Conservation (phyloP, 2,329 filamentous ascomycete species). For the Aspergillus pseudonomiae region DNA sequence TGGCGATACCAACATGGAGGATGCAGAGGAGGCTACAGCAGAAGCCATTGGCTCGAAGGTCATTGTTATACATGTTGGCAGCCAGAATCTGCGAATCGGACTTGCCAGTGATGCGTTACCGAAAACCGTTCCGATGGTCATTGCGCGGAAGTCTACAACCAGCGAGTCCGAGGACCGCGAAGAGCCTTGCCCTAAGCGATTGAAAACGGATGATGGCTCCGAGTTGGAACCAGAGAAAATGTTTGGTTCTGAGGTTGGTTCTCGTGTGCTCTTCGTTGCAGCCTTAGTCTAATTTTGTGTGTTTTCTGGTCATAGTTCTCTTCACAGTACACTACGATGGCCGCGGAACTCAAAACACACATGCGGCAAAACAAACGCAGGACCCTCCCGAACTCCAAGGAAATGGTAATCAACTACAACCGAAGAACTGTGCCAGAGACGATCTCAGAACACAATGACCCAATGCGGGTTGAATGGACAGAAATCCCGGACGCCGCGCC, state of each 20-base stretch:
- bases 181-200: slow-evolving; percentile 72
- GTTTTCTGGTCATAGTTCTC: slow-evolving; percentile 51
- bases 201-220: slow-evolving; percentile 59
- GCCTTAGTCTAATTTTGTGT: background rate
- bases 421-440: slow-evolving; percentile 78
- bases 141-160: slow-evolving; percentile 75
- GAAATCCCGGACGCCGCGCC: slow-evolving; percentile 71
- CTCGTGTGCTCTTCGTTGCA: background rate
- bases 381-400: slow-evolving; percentile 95
- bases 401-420: slow-evolving; percentile 94
- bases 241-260: slow-evolving; percentile 79
- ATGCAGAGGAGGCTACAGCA: slow-evolving; percentile 55
- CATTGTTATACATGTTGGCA: slow-evolving; percentile 93
- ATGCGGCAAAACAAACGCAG: slow-evolving; percentile 95
- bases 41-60: slow-evolving; percentile 81
- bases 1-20: slow-evolving; percentile 61
- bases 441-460: slow-evolving; percentile 93
- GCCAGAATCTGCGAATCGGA: slow-evolving; percentile 91
- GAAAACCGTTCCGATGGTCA: slow-evolving; percentile 90
- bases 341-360: slow-evolving; percentile 80
- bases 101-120: slow-evolving; percentile 94
- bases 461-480: slow-evolving; percentile 93
- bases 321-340: slow-evolving; percentile 75
- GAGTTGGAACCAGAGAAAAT: slow-evolving; percentile 68
- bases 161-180: slow-evolving; percentile 83